phyloP scores from a whole-genome alignment of 192 early-diverging fungal genomes.

The Thamnidium elegans region DNA sequence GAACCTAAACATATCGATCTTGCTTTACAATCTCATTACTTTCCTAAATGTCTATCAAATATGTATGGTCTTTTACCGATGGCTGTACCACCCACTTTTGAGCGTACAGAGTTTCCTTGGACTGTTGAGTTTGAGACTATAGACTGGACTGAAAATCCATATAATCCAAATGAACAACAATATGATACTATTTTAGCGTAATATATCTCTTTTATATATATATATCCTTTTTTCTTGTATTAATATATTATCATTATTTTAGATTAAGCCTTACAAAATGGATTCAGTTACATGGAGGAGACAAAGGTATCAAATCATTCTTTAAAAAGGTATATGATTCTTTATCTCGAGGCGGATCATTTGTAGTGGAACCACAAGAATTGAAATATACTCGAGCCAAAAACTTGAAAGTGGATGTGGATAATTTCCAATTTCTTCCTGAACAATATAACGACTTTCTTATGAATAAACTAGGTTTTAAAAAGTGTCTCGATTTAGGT shows the following conservation, averaged over 20 bases:
- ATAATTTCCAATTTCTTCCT: background rate
- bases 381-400: conserved; percentile 19
- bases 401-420: conserved; percentile 1
- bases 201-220: background rate
- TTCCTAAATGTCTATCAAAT: conserved; percentile 45
- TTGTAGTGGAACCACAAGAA: conserved; percentile 73
- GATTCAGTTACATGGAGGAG: conserved; percentile 77
- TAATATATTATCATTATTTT: background rate
- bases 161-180: conserved; percentile 28
- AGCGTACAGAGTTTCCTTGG: conserved; percentile 47
- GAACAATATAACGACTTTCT: background rate
- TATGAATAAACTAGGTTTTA: conserved; percentile 5
- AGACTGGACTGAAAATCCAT: conserved; percentile 54
- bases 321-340: conserved; percentile 61
- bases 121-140: conserved; percentile 58
- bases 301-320: conserved; percentile 62
- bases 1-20: conserved; percentile 7
- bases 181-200: conserved; percentile 70
- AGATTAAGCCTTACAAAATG: conserved; percentile 74
- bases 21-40: conserved; percentile 43
- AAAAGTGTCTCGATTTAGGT: background rate
- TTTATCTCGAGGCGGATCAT: conserved; percentile 54
- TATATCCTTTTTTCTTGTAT: background rate
- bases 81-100: conserved; percentile 10
- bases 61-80: conserved; percentile 42